These are phyloP conservation scores for Telfairia occidentalis DNA, from an alignment of 331 rosid species.

Conservation along the genomic window DNA sequence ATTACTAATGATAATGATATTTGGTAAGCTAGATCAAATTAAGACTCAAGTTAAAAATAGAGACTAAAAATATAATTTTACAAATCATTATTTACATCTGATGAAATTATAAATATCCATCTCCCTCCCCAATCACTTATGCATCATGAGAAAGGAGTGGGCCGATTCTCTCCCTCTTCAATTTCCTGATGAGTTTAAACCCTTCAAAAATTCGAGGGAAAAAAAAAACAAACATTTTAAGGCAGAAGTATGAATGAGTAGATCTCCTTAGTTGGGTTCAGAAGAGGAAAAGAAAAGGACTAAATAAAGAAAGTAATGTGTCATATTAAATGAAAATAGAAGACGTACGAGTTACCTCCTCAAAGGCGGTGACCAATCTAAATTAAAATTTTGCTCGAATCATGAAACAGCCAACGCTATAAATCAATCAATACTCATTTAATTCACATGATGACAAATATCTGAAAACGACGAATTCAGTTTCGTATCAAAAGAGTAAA, in stretches of 20 bases:
- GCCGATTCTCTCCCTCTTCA: neutral
- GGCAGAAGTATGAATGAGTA: neutral
- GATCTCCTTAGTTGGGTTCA: neutral
- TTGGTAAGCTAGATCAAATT: neutral
- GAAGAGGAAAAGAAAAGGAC: neutral
- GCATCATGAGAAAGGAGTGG: neutral
- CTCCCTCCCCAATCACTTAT: neutral
- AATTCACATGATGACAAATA: neutral
- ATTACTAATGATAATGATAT: neutral
- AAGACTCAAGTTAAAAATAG: neutral
- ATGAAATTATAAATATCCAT: neutral
- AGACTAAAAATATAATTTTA: neutral
- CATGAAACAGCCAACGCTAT: neutral
- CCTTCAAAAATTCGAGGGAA: neutral
- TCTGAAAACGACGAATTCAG: neutral
- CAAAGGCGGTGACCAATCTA: neutral
- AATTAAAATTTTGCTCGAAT: neutral
- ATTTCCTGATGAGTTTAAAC: neutral
- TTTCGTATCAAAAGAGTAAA: neutral
- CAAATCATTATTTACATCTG: neutral
- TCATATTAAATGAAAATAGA: neutral
- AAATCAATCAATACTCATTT: neutral
- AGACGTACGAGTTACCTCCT: neutral
- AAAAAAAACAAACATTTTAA: neutral
- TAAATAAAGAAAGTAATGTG: neutral